These are phyloP conservation scores for Maudiozyma bulderi DNA, from an alignment of 805 yeast genomes.

Conservation along the genomic window DNA sequence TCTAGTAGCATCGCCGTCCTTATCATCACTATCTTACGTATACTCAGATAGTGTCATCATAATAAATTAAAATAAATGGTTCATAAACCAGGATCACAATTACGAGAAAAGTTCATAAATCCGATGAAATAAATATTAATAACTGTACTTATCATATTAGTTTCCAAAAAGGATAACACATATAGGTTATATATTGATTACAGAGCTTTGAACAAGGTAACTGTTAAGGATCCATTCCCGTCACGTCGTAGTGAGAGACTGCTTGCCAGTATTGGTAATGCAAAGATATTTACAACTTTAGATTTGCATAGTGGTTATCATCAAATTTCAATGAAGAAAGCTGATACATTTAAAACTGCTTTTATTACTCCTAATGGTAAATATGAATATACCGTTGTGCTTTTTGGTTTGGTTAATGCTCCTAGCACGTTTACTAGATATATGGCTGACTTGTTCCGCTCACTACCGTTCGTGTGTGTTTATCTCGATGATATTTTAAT, in stretches of 20 bases:
- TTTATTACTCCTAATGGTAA: conserved; percentile 10
- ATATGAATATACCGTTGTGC: conserved; percentile 13
- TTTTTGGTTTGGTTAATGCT: conserved; percentile 12
- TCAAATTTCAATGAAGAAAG: conserved; percentile 8
- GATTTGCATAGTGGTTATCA: conserved; percentile 10
- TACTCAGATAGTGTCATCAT: too few species aligned
- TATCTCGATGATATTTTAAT: conserved; percentile 14
- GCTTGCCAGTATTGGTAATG: not conserved
- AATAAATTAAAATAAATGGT: too few species aligned
- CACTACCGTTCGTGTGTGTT: conserved; percentile 5
- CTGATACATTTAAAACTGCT: conserved; percentile 7
- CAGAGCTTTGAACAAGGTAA: conserved; percentile 5
- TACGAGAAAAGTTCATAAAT: too few species aligned
- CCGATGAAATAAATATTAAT: too few species aligned
- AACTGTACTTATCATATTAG: too few species aligned
- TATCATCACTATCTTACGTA: too few species aligned
- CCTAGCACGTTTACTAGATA: conserved; percentile 13
- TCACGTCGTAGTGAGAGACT: conserved; percentile 1
- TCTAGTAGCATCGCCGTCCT: too few species aligned
- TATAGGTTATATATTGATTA: conserved; percentile 9
- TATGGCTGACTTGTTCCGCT: conserved; percentile 14
- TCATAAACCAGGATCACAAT: too few species aligned
- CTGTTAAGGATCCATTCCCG: conserved; percentile 6
- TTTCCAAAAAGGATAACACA: conserved; percentile 9
- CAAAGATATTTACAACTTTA: conserved; percentile 4